Base-by-base conservation (phyloP, 1,284 basidiomycete species). In the Puccinia triticina region DNA sequence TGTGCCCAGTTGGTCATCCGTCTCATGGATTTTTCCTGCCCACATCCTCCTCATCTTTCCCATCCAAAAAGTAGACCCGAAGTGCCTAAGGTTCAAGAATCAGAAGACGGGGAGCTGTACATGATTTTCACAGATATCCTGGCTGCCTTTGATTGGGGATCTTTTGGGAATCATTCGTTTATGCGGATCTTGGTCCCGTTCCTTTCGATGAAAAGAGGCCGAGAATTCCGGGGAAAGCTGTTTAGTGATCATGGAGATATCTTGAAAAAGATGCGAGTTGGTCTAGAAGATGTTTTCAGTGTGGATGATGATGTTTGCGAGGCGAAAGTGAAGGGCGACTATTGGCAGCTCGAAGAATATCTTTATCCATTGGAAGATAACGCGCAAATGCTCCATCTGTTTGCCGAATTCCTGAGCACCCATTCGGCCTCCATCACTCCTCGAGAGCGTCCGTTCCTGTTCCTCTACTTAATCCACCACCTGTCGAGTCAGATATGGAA, bases 161-260 rank as follows among this genome's bases (percentile, higher is more conserved):
- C 71, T 2, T 64, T 81, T 50, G 79, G 26, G 0, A 81, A 74
- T 37, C 57, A 40, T 10, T 57, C 55, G 8, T 81, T 81, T 26
- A 57, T 67, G 18, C 73, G 34, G 21, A 69, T 81, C 46, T 48
- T 81, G 57, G 46, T 74, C 8, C 79, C 79, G n/a, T 81, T 81
- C 29, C 71, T 72, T 59, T 71, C 67, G 29, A 81, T 81, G 79
- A 74, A 55, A 29, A 66, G 59, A 46, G 55, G 69, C 14, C 48
- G 53, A 43, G 71, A 74, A 40, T 81, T 81, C 37, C 69, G 79
- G 53, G 50, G 57, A 10, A 61, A 61, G 18, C 40, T 81, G 4
- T 81, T 81, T 32, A 73, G 53, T 29, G 79, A 81, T 48, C 67
- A 81, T 37, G n/a, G 32, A 16, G 64, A 81, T 37, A 74, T 81